These are phyloP conservation scores for Teunomyces stri DNA, from an alignment of 805 yeast species.

Conservation along the genomic window DNA sequence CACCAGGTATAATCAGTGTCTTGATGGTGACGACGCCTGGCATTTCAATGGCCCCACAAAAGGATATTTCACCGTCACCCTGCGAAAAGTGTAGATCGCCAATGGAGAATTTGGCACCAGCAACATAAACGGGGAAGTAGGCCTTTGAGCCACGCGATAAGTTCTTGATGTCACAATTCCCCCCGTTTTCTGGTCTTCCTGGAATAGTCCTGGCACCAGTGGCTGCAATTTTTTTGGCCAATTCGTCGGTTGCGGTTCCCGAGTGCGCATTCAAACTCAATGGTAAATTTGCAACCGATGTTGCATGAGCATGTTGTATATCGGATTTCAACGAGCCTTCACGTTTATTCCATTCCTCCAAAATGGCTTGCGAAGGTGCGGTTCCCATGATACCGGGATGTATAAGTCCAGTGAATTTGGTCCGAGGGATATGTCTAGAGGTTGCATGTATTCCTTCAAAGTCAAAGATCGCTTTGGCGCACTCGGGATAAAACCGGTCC, in stretches of 20 bases:
- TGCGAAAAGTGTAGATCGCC: slow-evolving; percentile 53
- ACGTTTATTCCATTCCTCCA: slow-evolving; percentile 45
- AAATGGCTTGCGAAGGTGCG: slow-evolving; percentile 45
- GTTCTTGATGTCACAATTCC: slow-evolving; percentile 53
- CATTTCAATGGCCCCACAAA: slow-evolving; percentile 57
- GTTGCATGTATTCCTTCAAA: slow-evolving; percentile 50
- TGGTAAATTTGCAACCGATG: slow-evolving; percentile 45
- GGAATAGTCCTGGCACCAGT: slow-evolving; percentile 55
- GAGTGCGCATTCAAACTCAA: slow-evolving; percentile 34
- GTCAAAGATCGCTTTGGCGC: slow-evolving; percentile 53
- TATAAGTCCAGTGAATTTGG: slow-evolving; percentile 47
- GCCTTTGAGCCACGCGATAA: slow-evolving; percentile 49
- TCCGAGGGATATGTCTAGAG: slow-evolving; percentile 50
- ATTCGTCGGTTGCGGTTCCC: slow-evolving; percentile 34
- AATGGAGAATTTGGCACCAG: slow-evolving; percentile 46
- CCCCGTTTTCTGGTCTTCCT: slow-evolving; percentile 53
- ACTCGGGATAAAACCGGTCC: slow-evolving; percentile 48
- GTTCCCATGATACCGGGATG: slow-evolving; percentile 54
- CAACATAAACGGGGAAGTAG: slow-evolving; percentile 46
- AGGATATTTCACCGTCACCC: slow-evolving; percentile 54
- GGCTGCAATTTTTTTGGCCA: slow-evolving; percentile 27
- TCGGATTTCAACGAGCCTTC: slow-evolving; percentile 36
- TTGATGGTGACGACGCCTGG: slow-evolving; percentile 46
- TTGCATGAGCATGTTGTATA: slow-evolving; percentile 26
- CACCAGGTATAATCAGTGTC: slow-evolving; percentile 40